Evolutionary conservation across 208 protist genomes (phyloP).

Genomic region (Acanthamoeba triangularis): DNA sequence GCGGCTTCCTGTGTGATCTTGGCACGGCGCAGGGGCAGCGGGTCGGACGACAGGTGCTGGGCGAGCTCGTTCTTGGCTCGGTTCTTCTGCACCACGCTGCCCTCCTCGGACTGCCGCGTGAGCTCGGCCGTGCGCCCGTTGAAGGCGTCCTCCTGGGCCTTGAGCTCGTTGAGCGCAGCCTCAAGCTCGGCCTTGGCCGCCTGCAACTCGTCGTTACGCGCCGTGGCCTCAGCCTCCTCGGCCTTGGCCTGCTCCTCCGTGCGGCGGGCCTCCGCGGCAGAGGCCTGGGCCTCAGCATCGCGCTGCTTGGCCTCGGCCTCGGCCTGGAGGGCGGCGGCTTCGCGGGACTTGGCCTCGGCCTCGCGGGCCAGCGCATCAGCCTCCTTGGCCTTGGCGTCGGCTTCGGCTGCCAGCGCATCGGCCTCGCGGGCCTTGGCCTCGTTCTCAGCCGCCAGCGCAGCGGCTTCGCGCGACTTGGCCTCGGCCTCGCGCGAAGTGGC

Average conservation of each 20-base stretch:
- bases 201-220: conserved; percentile 19
- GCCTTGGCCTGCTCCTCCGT: neutral
- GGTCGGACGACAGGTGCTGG: conserved; percentile 32
- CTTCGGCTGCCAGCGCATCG: neutral
- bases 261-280: neutral
- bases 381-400: neutral
- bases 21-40: neutral
- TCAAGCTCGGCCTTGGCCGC: conserved; percentile 74
- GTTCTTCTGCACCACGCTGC: conserved; percentile 63
- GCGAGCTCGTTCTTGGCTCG: conserved; percentile 74
- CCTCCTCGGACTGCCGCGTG: conserved; percentile 43
- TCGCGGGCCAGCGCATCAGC: conserved; percentile 1
- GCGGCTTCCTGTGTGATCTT: conserved; percentile 64
- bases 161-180: conserved; percentile 77
- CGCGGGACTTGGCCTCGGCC: conserved; percentile 12
- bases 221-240: neutral
- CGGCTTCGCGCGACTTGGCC: conserved; percentile 48
- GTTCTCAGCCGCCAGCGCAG: neutral
- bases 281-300: conserved; percentile 39
- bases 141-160: conserved; percentile 79
- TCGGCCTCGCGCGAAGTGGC: conserved; percentile 28
- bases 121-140: conserved; percentile 47
- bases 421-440: conserved; percentile 22
- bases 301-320: conserved; percentile 42
- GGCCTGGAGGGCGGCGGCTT: conserved; percentile 52